phyloP scores from a whole-genome alignment of 257 asterid genomes.

The Scutellaria baicalensis region DNA sequence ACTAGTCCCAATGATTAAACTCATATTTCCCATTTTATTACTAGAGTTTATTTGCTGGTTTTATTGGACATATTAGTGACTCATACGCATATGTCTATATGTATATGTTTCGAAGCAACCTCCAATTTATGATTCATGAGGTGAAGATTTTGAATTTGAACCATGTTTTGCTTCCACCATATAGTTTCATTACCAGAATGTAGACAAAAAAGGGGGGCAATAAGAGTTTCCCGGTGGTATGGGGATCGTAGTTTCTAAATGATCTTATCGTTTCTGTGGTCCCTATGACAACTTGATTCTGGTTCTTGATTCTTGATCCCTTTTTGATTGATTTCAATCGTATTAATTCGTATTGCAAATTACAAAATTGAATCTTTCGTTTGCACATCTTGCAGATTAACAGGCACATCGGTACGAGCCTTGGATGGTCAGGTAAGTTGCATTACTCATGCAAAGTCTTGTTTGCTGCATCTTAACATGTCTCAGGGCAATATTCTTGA shows the following conservation, averaged over 20 bases:
- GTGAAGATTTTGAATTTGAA: too few relatives aligned
- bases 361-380: neutral
- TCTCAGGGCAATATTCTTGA: neutral
- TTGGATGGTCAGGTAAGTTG: too few relatives aligned
- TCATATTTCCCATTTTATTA: neutral
- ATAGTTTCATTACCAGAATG: too few relatives aligned
- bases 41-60: too few relatives aligned
- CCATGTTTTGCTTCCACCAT: too few relatives aligned
- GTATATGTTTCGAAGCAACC: too few relatives aligned
- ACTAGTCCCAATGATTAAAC: neutral
- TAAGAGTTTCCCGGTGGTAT: neutral
- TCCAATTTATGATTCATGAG: too few relatives aligned
- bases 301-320: neutral
- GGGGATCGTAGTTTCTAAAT: neutral
- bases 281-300: neutral
- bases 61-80: too few relatives aligned
- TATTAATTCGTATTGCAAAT: neutral
- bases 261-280: neutral
- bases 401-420: too few relatives aligned
- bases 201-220: neutral
- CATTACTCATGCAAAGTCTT: neutral
- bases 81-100: too few relatives aligned
- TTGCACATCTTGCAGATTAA: too few relatives aligned
- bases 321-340: neutral
- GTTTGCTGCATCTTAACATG: neutral